These are phyloP conservation scores for Akanthomyces uredinophilus DNA, from an alignment of 2,329 filamentous ascomycete species.

Conservation along the genomic window DNA sequence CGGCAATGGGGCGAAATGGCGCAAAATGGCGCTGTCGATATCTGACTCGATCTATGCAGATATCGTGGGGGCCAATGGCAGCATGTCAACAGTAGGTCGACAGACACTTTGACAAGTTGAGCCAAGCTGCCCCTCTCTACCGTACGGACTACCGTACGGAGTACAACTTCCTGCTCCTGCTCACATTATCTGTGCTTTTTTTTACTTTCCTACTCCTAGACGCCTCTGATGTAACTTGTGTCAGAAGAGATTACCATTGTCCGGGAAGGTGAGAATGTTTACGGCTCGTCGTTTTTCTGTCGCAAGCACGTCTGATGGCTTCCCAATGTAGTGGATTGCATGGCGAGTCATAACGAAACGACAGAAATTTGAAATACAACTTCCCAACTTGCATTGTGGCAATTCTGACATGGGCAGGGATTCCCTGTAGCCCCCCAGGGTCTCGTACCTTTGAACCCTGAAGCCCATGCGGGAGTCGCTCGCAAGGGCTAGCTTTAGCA, in stretches of 20 bases:
- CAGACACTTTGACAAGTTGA: not conserved
- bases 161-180: not conserved
- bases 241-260: no score
- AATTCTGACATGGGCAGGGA: not conserved
- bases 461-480: not conserved
- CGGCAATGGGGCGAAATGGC: not conserved
- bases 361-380: not conserved
- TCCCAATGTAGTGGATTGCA: not conserved
- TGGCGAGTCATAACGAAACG: not conserved
- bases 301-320: not conserved
- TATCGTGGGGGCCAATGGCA: slow-evolving; percentile 2
- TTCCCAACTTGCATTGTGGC: not conserved
- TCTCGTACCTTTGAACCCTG: not conserved
- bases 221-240: no score
- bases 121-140: not conserved
- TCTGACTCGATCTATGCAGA: not conserved
- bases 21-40: not conserved
- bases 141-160: not conserved
- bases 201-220: not conserved
- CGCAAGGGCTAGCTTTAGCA: no score
- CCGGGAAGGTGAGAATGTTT: not conserved
- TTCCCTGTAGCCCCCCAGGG: not conserved
- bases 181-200: not conserved
- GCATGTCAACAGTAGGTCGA: not conserved
- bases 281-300: not conserved